Conservation (phyloP, 2,329 filamentous ascomycete species). For the Fonsecaea pedrosoi region DNA sequence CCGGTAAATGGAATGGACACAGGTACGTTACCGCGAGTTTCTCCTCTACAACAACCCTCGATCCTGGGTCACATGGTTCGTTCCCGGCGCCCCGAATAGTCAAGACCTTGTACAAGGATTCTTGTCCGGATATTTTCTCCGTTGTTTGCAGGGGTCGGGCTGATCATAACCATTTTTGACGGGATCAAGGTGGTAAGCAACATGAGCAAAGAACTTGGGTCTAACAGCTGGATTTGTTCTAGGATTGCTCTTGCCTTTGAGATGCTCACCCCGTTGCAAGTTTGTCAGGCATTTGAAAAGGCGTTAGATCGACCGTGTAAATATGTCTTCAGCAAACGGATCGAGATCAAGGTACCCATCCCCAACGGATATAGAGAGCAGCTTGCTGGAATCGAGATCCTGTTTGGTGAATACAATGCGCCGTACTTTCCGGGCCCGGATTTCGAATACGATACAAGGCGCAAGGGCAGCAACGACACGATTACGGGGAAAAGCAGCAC, state of each 20-base stretch:
- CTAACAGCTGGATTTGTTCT: constrained; percentile 11
- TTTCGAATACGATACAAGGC: constrained; percentile 49
- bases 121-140: neutral
- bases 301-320: constrained; percentile 78
- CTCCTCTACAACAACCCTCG: neutral
- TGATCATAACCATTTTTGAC: constrained; percentile 7
- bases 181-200: neutral
- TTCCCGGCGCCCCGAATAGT: neutral
- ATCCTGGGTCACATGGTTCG: neutral
- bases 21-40: constrained; percentile 55
- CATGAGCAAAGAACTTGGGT: neutral
- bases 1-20: constrained; percentile 79
- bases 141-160: neutral
- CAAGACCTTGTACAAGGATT: neutral
- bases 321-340: constrained; percentile 75
- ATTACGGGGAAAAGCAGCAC: constrained; percentile 25
- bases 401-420: constrained; percentile 65
- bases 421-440: constrained; percentile 70
- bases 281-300: constrained; percentile 77
- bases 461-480: constrained; percentile 38
- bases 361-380: constrained; percentile 89
- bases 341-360: constrained; percentile 84
- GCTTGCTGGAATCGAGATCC: constrained; percentile 69
- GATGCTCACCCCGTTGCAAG: constrained; percentile 81
- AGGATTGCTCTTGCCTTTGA: constrained; percentile 92